A percentile compares a stretch with the other conserved stretches of the same genome.
These are phyloP conservation scores for Trametopsis cervina DNA, from an alignment of 768 basidiomycete genomes.

Conservation along the genomic window DNA sequence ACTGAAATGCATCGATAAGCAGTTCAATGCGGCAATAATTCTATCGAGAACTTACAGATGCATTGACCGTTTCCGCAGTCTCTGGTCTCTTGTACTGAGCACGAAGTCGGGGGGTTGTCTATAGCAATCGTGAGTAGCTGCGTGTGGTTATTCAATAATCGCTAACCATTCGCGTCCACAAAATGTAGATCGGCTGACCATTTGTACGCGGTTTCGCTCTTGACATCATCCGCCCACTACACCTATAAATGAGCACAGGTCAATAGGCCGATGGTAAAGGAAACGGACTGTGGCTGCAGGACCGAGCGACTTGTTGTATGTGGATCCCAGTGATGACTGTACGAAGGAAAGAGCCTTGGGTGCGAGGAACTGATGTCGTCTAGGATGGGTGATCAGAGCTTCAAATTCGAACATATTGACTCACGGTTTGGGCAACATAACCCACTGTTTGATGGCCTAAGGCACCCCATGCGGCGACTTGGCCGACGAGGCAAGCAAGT, in stretches of 20 bases:
- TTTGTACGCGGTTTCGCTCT: conserved; percentile 27
- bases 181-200: conserved; percentile 33
- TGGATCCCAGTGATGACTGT: conserved; percentile 35
- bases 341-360: conserved; percentile 43
- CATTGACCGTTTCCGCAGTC: conserved; percentile 35
- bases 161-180: conserved; percentile 38
- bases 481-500: not conserved
- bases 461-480: conserved; percentile 20
- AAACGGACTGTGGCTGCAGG: conserved; percentile 39
- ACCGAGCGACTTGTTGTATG: conserved; percentile 39
- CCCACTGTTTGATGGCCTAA: conserved; percentile 21
- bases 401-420: not conserved
- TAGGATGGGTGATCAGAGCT: not conserved
- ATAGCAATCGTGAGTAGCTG: not conserved
- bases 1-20: conserved; percentile 24
- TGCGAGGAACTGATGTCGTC: conserved; percentile 36
- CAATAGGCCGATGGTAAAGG: not conserved
- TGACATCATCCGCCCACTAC: conserved; percentile 48
- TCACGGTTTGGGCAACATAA: conserved; percentile 13
- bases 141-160: not conserved
- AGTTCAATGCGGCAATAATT: not conserved
- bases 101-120: conserved; percentile 38
- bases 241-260: not conserved
- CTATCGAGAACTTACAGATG: conserved; percentile 17
- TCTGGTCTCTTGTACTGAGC: conserved; percentile 40